A percentile compares a stretch with the other conserved stretches of the same genome.
Conservation (phyloP, 208 protist genomes). For the Acanthamoeba healyi region DNA sequence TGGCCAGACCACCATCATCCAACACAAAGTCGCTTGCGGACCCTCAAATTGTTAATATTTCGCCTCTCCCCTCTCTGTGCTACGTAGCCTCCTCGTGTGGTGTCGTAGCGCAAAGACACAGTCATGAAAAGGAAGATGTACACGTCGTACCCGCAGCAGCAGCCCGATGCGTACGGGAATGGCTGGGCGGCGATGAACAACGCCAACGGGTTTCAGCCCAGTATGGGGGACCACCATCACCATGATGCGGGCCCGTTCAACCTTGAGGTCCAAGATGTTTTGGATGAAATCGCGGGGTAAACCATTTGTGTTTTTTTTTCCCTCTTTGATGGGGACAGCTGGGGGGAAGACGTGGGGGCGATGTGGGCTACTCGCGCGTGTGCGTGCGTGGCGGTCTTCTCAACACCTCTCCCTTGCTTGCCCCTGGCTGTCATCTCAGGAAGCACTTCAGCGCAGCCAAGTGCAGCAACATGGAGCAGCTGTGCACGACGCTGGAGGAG, state of each 20-base stretch:
- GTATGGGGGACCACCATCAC: neutral
- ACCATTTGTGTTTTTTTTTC: neutral
- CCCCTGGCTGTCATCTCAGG: neutral
- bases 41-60: too few species aligned
- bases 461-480: slow-evolving; percentile 46
- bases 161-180: neutral
- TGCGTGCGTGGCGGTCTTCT: neutral
- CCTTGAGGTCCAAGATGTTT: slow-evolving; percentile 56
- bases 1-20: too few species aligned
- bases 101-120: too few species aligned
- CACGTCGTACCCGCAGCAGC: neutral
- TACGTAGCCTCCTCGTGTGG: too few species aligned
- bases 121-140: neutral
- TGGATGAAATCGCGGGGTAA: slow-evolving; percentile 61
- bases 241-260: neutral
- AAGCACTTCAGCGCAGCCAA: slow-evolving; percentile 33
- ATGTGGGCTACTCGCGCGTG: neutral
- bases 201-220: too few species aligned
- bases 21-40: too few species aligned
- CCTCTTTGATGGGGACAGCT: too few species aligned
- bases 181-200: neutral
- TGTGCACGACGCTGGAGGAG: slow-evolving; percentile 57
- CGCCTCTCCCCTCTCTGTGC: too few species aligned
- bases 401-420: too few species aligned
- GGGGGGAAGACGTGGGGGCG: too few species aligned